Evolutionary conservation across 441 rosid genomes (phyloP), one percentile per base, ranked within the genome.

Genomic region (Adansonia gregorii): DNA sequence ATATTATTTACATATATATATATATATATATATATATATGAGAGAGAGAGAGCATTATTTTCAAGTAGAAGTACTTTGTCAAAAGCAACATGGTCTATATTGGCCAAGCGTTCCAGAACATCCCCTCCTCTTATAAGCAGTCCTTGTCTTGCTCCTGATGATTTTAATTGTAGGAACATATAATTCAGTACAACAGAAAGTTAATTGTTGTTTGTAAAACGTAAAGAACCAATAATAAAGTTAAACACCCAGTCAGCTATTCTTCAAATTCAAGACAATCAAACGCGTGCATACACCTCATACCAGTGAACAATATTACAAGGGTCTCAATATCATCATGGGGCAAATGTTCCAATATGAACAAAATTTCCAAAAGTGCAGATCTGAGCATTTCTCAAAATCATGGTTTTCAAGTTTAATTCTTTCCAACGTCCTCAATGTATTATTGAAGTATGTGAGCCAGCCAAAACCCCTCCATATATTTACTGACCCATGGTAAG

Each of bases 71-170:
- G 35, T 85, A 95, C 98, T 96, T 94, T 95, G 86, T 95, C 99
- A 63, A 94, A 84, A 83, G 98, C 99, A 61, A 94, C 76, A 85
- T 83, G 85, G 82, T 91, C 87, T 63, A 92, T 75, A 79, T 87
- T 82, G 43, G 99, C 95, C 81, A 95, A 85, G 64, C 94, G 97
- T 87, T 95, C 98, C 73, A 94, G 87, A 80, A 91, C 97, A 86
- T 94, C 97, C 77, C 97, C 97, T 82, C 99, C 99, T 86, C 99
- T 89, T 82, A 94, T 88, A 77, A 96, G 92, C 86, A 92, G 95
- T 77, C 99, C 99, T 75, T 91, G 93, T 86, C 86, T 93, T 79
- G 97, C 98, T 80, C 99, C 99, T 95, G 86, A 55, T 80, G 83
- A 85, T 81, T 76, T 77, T 66, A 69, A 77, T 75, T 51, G 72